phyloP scores from a whole-genome alignment of 2,329 filamentous ascomycete genomes.

The Exophiala xenobiotica region DNA sequence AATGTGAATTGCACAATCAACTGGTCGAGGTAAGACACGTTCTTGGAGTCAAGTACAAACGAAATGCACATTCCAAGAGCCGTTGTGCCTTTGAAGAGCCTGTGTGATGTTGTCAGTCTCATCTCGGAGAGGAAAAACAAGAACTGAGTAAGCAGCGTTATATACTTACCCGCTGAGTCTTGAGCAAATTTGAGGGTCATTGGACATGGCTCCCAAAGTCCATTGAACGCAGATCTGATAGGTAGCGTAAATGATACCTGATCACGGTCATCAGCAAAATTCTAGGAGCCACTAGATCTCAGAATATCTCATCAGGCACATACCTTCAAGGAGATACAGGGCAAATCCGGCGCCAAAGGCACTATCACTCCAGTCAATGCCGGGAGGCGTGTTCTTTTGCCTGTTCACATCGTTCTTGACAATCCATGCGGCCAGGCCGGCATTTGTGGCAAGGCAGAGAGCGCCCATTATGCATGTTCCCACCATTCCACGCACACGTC shows the following conservation, averaged over 20 bases:
- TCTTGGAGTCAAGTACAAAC: constrained; percentile 27
- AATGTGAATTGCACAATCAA: constrained; percentile 26
- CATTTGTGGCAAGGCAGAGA: constrained; percentile 18
- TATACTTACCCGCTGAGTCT: constrained; percentile 15
- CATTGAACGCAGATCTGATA: constrained; percentile 26
- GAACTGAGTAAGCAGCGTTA: constrained; percentile 23
- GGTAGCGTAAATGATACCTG: constrained; percentile 20
- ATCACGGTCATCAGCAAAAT: neutral
- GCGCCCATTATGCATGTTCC: constrained; percentile 17
- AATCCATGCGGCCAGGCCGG: constrained; percentile 23
- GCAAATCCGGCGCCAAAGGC: constrained; percentile 20
- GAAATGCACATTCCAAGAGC: constrained; percentile 29
- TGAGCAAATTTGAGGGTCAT: constrained; percentile 24
- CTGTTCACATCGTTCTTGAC: constrained; percentile 16
- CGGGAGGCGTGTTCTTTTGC: constrained; percentile 5
- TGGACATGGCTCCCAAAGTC: constrained; percentile 22
- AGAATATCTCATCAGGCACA: no score
- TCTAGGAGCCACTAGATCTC: no score
- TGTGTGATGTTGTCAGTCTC: neutral
- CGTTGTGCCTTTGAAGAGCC: constrained; percentile 19
- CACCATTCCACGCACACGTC: constrained; percentile 20
- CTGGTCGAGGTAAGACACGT: constrained; percentile 26
- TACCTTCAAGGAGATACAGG: constrained; percentile 21
- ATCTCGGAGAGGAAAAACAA: constrained; percentile 1
- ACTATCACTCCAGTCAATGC: constrained; percentile 22